Evolutionary conservation across 192 early-diverging fungal species (phyloP).

Genomic region (Coemansia sp.): DNA sequence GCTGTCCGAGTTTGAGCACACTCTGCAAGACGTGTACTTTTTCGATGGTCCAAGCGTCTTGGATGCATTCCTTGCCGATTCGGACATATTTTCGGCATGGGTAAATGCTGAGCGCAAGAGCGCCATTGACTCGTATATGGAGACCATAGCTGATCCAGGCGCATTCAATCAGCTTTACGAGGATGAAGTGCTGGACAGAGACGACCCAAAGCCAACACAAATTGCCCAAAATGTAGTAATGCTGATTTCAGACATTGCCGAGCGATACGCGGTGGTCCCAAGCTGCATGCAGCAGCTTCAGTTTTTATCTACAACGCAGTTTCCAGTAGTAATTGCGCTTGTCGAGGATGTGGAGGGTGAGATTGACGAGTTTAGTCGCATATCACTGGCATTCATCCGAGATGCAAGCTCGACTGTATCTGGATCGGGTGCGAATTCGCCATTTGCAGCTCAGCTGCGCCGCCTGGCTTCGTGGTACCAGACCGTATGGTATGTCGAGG

Average conservation of each 20-base stretch:
- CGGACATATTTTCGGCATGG: constrained; percentile 66
- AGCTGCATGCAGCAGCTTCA: constrained; percentile 58
- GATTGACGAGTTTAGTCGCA: constrained; percentile 51
- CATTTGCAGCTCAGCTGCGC: constrained; percentile 29
- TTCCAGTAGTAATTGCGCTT: constrained; percentile 61
- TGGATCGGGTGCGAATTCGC: constrained; percentile 8
- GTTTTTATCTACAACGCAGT: constrained; percentile 63
- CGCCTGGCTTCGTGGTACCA: constrained; percentile 49
- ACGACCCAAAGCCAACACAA: constrained; percentile 61
- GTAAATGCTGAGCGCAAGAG: constrained; percentile 64
- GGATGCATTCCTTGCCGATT: constrained; percentile 58
- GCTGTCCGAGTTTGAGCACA: constrained; percentile 65
- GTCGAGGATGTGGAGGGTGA: constrained; percentile 50
- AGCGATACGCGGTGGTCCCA: constrained; percentile 62
- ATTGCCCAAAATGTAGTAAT: constrained; percentile 62
- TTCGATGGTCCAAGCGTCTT: constrained; percentile 45
- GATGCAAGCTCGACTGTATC: constrained; percentile 7
- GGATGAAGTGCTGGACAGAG: constrained; percentile 51
- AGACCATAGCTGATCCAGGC: constrained; percentile 58
- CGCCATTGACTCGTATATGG: constrained; percentile 62
- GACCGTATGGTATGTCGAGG: constrained; percentile 48
- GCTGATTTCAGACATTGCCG: constrained; percentile 63
- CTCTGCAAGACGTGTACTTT: constrained; percentile 62
- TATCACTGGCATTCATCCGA: constrained; percentile 52
- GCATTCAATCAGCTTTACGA: constrained; percentile 65